These are phyloP conservation scores for Endoconidiophora laricicola DNA, from an alignment of 2,329 filamentous ascomycete species.

Conservation along the genomic window DNA sequence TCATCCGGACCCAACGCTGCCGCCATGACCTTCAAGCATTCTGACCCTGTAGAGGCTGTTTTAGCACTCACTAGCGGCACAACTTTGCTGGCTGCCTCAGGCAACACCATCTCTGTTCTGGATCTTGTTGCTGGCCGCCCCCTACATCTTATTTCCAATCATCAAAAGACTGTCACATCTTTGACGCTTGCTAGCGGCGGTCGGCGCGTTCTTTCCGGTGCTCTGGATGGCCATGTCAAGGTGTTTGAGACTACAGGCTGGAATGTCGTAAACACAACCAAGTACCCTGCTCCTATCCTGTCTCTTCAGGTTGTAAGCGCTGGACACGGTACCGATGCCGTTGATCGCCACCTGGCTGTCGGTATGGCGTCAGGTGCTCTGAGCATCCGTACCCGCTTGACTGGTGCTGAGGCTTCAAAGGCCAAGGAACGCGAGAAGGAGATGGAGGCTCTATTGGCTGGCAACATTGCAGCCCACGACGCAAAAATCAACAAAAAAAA, in stretches of 20 bases:
- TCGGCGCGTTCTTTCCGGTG: slow-evolving; percentile 68
- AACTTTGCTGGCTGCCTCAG: slow-evolving; percentile 68
- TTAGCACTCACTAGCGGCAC: slow-evolving; percentile 75
- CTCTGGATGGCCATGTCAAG: slow-evolving; percentile 90
- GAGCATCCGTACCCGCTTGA: slow-evolving; percentile 75
- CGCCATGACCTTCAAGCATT: slow-evolving; percentile 90
- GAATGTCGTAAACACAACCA: slow-evolving; percentile 90
- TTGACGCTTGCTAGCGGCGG: slow-evolving; percentile 68
- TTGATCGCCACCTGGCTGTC: slow-evolving; percentile 86
- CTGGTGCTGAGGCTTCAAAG: slow-evolving; percentile 60
- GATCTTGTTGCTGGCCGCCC: slow-evolving; percentile 86
- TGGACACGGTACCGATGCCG: slow-evolving; percentile 27
- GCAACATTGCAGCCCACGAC: slow-evolving; percentile 64
- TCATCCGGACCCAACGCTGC: slow-evolving; percentile 29
- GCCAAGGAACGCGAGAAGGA: slow-evolving; percentile 65
- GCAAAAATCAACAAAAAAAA: slow-evolving; percentile 54
- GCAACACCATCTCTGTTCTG: slow-evolving; percentile 75
- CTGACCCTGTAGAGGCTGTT: slow-evolving; percentile 77
- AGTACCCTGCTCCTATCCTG: slow-evolving; percentile 84
- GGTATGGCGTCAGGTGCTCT: slow-evolving; percentile 91
- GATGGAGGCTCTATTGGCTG: slow-evolving; percentile 67
- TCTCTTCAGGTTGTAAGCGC: slow-evolving; percentile 55
- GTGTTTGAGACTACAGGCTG: slow-evolving; percentile 86
- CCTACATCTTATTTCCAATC: slow-evolving; percentile 72
- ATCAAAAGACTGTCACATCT: slow-evolving; percentile 93